Base-by-base conservation (phyloP, 805 yeast species). In the Naumovozyma baii region DNA sequence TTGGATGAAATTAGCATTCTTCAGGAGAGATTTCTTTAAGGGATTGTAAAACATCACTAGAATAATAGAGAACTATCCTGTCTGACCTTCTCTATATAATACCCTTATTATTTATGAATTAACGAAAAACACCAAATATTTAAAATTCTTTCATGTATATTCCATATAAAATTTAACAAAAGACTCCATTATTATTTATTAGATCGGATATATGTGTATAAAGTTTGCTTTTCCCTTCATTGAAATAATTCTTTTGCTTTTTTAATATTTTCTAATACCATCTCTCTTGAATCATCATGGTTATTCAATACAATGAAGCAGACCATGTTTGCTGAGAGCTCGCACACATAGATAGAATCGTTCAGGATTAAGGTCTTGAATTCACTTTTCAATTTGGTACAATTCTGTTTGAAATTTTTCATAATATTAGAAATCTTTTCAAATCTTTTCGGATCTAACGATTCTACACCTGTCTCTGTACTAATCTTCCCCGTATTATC, bases 351-450 rank as follows among this genome's bases (percentile, higher is more conserved):
- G 2, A 67, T 54, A 9, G 59, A 57, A 37, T 66, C 95, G 43
- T 81, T 78, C 26, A 90, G 69, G 15, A 82, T 76, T 37, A 90
- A 63, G 35, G 83, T 80, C 47, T 74, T 80, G 61, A 90, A 85
- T 50, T 85, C 88, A 3, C 95, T 76, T 54, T 95, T 74, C 53
- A 90, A 69, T 59, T 86, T 88, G 38, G 83, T 78, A 33, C 92
- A 86, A 49, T 94, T 83, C 62, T 90, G 96, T 55, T 92, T 87
- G 63, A 84, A 90, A 18, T 94, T 86, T 56, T 90, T 90, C 69
- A 90, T 85, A 43, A 90, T 87, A 59, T 86, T 88, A 18, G 94
- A 83, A 18, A 90, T 87, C 57, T 88, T 90, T 57, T 90, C 97
- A 55, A 88, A 90, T 51, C 97, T 68, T 51, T 90, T 86, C 4